phyloP scores from a whole-genome alignment of 352 stramenopile species.

The Pythium pyrilobum region DNA sequence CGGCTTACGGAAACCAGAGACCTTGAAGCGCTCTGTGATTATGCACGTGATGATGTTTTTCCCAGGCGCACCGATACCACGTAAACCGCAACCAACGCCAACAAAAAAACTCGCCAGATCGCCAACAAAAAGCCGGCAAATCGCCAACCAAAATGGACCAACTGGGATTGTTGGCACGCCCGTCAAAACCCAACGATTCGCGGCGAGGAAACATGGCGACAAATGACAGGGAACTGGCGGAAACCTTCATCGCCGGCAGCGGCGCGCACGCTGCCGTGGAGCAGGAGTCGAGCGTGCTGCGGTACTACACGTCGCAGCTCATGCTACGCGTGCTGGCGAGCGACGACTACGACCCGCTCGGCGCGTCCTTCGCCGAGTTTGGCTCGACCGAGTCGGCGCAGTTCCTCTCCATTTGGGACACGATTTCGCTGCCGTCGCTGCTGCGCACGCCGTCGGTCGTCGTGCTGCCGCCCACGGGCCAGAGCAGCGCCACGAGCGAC shows the following conservation, averaged over 20 bases:
- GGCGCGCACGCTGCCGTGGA: not conserved
- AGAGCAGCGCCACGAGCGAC: not conserved
- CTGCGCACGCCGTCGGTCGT: slow-evolving; percentile 22
- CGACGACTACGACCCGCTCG: slow-evolving; percentile 17
- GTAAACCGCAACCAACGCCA: too few relatives aligned
- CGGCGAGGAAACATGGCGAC: too few relatives aligned
- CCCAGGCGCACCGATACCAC: too few relatives aligned
- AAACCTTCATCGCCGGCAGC: not conserved
- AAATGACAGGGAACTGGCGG: too few relatives aligned
- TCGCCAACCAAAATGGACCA: too few relatives aligned
- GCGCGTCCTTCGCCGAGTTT: slow-evolving; percentile 12
- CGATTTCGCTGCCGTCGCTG: slow-evolving; percentile 15
- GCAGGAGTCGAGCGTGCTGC: slow-evolving; percentile 28
- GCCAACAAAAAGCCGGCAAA: too few relatives aligned
- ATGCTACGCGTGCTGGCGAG: slow-evolving; percentile 24
- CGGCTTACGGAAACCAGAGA: too few relatives aligned
- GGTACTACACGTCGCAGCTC: slow-evolving; percentile 29
- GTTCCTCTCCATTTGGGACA: slow-evolving; percentile 25
- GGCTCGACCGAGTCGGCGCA: not conserved
- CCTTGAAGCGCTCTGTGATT: too few relatives aligned
- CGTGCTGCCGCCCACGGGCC: slow-evolving; percentile 16
- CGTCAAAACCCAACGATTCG: too few relatives aligned
- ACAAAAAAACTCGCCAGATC: too few relatives aligned
- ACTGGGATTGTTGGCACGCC: too few relatives aligned
- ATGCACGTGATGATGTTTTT: too few relatives aligned